Conservation (phyloP, 345 rosid genomes). For the Turritis glabra region DNA sequence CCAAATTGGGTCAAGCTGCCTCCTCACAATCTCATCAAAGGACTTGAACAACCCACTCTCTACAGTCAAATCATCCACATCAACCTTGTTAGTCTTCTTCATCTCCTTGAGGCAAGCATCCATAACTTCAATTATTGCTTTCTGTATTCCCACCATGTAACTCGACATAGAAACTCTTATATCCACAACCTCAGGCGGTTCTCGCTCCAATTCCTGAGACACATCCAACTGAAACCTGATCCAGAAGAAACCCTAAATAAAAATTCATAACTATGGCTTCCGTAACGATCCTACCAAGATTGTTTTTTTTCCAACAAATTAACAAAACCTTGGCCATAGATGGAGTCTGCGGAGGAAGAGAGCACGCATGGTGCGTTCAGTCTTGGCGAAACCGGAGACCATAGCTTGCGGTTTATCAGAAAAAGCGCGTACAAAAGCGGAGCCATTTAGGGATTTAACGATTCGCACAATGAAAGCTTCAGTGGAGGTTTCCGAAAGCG, state of each 20-base stretch:
- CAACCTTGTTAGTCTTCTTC: conserved; percentile 95
- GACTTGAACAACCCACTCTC: conserved; percentile 97
- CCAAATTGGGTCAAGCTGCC: conserved; percentile 98
- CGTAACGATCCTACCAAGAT: not conserved
- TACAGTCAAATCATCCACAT: conserved; percentile 91
- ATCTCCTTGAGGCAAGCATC: conserved; percentile 96
- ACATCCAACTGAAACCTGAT: conserved; percentile 94
- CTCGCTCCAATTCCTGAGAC: conserved; percentile 78
- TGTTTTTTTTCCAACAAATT: not conserved
- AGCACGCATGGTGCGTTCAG: conserved; percentile 84
- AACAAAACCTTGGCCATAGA: conserved; percentile 90
- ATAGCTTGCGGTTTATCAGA: conserved; percentile 82
- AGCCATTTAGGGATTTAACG: conserved; percentile 52
- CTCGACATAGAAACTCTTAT: conserved; percentile 81
- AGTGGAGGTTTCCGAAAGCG: conserved; percentile 77
- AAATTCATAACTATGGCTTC: not conserved
- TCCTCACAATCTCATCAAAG: conserved; percentile 95
- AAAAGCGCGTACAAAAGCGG: conserved; percentile 63
- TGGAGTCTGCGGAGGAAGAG: conserved; percentile 65
- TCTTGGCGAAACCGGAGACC: conserved; percentile 92
- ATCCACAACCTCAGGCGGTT: conserved; percentile 86
- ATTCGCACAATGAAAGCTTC: conserved; percentile 90
- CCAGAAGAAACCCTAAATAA: conserved; percentile 43
- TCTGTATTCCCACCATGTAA: conserved; percentile 88
- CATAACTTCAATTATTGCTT: conserved; percentile 84